Evolutionary conservation across 345 rosid genomes (phyloP).

Genomic region (Eutrema japonicum): DNA sequence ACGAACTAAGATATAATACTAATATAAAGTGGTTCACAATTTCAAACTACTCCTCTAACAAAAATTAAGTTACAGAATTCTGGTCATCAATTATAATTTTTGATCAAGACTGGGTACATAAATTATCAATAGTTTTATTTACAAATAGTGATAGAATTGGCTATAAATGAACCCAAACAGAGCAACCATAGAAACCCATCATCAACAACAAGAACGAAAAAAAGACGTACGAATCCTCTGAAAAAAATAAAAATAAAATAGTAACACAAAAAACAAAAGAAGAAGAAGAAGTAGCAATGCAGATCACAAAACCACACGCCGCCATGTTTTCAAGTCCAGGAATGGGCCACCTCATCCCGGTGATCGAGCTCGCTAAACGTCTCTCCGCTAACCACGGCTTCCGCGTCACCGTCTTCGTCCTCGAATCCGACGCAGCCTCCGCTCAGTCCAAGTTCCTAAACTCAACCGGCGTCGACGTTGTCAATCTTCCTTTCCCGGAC

Average conservation of each 20-base stretch:
- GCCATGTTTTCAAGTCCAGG: constrained; percentile 71
- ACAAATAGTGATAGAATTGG: not conserved
- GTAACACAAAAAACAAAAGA: not conserved
- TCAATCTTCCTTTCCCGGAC: constrained; percentile 50
- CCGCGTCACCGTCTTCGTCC: constrained; percentile 53
- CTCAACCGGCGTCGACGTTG: constrained; percentile 41
- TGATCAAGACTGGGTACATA: not conserved
- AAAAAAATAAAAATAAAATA: not conserved
- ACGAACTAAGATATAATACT: not conserved
- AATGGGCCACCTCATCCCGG: constrained; percentile 71
- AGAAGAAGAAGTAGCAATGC: constrained; percentile 40
- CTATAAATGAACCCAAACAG: constrained; percentile 30
- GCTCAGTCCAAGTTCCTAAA: constrained; percentile 43
- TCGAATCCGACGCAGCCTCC: constrained; percentile 45
- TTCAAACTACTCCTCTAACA: constrained; percentile 15
- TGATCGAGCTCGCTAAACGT: constrained; percentile 61
- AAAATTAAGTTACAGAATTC: not conserved
- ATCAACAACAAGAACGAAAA: not conserved
- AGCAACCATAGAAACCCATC: constrained; percentile 5
- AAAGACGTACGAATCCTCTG: not conserved
- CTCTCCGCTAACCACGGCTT: constrained; percentile 51
- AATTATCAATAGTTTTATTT: not conserved
- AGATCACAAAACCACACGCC: constrained; percentile 46
- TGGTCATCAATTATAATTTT: not conserved
- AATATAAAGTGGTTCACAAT: constrained; percentile 8